Conservation (phyloP, 2,329 filamentous ascomycete species). For the Nannizziopsis barbatae region DNA sequence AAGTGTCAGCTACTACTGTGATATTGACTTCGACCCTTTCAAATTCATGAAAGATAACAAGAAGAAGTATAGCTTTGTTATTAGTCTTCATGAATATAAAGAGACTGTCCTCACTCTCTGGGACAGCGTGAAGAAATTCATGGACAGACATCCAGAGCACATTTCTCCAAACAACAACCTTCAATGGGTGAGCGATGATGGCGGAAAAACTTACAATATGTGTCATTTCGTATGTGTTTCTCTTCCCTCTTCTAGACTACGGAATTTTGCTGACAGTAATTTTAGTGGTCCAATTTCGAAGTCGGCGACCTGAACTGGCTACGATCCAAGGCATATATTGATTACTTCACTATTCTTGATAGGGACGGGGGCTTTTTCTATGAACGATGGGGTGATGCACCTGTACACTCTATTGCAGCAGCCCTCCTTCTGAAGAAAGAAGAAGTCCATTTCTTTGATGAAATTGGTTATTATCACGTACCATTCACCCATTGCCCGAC, state of each 20-base stretch:
- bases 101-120: constrained; percentile 94
- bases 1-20: constrained; percentile 90
- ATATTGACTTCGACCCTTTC: constrained; percentile 92
- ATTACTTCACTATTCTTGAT: constrained; percentile 84
- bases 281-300: constrained; percentile 96
- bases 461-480: constrained; percentile 96
- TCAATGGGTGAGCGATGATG: constrained; percentile 83
- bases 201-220: constrained; percentile 84
- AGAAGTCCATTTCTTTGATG: constrained; percentile 96
- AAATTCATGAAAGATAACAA: constrained; percentile 89
- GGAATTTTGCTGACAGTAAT: constrained; percentile 13
- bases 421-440: constrained; percentile 78
- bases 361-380: constrained; percentile 95
- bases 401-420: constrained; percentile 95
- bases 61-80: constrained; percentile 96
- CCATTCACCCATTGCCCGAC: constrained; percentile 97
- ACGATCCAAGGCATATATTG: constrained; percentile 73
- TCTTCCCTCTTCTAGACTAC: neutral
- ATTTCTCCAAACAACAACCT: constrained; percentile 74
- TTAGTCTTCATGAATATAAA: constrained; percentile 91
- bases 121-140: constrained; percentile 92
- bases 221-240: constrained; percentile 74
- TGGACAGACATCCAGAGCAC: constrained; percentile 79
- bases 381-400: constrained; percentile 95
- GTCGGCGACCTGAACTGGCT: constrained; percentile 91